Conservation (phyloP, 331 rosid genomes). For the Pyrus hybrid region DNA sequence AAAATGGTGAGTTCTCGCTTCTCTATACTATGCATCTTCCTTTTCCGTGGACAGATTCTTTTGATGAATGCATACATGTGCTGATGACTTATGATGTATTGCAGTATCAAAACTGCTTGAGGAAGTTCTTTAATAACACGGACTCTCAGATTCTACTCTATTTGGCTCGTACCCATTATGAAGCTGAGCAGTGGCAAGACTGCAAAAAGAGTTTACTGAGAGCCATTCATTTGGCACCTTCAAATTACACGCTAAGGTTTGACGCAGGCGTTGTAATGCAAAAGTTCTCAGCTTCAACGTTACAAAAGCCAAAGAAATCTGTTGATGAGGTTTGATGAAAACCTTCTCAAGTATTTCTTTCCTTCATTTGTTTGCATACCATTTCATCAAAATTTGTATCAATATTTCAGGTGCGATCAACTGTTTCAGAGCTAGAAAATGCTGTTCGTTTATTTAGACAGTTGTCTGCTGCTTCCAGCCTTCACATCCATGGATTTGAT, state of each 20-base stretch:
- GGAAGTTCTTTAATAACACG: slow-evolving; percentile 86
- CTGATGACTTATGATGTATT: slow-evolving; percentile 27
- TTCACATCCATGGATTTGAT: slow-evolving; percentile 96
- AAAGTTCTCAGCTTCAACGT: slow-evolving; percentile 91
- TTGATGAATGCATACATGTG: slow-evolving; percentile 12
- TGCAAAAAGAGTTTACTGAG: slow-evolving; percentile 87
- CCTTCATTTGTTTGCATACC: too few species aligned
- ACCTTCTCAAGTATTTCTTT: neutral
- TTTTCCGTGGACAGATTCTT: slow-evolving; percentile 4
- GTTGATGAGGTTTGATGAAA: slow-evolving; percentile 79
- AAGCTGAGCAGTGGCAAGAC: slow-evolving; percentile 99
- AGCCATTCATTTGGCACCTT: slow-evolving; percentile 97
- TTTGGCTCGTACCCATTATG: slow-evolving; percentile 93
- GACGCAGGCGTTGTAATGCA: slow-evolving; percentile 98
- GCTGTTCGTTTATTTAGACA: slow-evolving; percentile 97
- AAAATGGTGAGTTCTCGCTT: slow-evolving; percentile 62
- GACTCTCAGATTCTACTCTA: slow-evolving; percentile 94
- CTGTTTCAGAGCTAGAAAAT: slow-evolving; percentile 92
- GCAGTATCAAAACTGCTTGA: slow-evolving; percentile 99
- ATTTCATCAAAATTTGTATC: neutral
- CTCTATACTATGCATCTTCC: slow-evolving; percentile 6
- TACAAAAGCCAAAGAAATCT: slow-evolving; percentile 84
- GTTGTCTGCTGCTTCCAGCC: slow-evolving; percentile 98
- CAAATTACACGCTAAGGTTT: slow-evolving; percentile 92
- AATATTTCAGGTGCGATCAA: slow-evolving; percentile 70